Base-by-base conservation (phyloP, 2,329 filamentous ascomycete species). In the Verticillium nonalfalfae region DNA sequence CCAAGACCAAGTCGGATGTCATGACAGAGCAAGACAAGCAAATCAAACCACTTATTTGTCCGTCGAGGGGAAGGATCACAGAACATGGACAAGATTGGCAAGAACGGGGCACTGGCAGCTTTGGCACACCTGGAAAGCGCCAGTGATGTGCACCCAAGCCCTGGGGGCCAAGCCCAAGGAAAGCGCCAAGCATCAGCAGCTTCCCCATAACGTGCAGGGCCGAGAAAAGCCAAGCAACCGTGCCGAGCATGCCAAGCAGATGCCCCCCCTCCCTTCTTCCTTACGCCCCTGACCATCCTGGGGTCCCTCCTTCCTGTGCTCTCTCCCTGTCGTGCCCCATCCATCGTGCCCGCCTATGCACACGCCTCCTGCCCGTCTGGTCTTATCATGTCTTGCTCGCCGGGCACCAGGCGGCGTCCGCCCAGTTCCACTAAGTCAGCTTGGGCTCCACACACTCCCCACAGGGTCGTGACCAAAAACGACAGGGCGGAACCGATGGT, bases 171-270 rank as follows among this genome's bases (percentile, higher is more conserved):
- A 52, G 45, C 45, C 45, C n/a, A 26, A 52, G 45, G 18, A 10
- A 21, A 52, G 45, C 45, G 62, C 60, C 58, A 62, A 57, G 58
- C 58, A 58, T 45, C 15, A 52, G n/a, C 45, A 26, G 45, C 7
- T 18, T 10, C 45, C 45, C 55, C 55, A 57, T 15, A 34, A 57
- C 55, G 9, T 13, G 26, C 26, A 57, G 35, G 9, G 55, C 55
- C 45, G 21, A 52, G 45, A 21, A 34, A 40, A 35, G 57, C 57
- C 57, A 58, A 58, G 57, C 57, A 58, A 33, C 45, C 57, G 38
- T 58, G 57, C 57, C 57, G 57, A 58, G 57, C 31, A 14, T 50
- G 57, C 57, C 57, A 58, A 58, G 57, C 26, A 52, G 45, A 18
- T 52, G 45, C 26, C 3, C 26, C 26, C 3, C 26, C 26, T 31